These are phyloP conservation scores for Chiua virens DNA, from an alignment of 768 basidiomycete genomes.

Conservation along the genomic window DNA sequence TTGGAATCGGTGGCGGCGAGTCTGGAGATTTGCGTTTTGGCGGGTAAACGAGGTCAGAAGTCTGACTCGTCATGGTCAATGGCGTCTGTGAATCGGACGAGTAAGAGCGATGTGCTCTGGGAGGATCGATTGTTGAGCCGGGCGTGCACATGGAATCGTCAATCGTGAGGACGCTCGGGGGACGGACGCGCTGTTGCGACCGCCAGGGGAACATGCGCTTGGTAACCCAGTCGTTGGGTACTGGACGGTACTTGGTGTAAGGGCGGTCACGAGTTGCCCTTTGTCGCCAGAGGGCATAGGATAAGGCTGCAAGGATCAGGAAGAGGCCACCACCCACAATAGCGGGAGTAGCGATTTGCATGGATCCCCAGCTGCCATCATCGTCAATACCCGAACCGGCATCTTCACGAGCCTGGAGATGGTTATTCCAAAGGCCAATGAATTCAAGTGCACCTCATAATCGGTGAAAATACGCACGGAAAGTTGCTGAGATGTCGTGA, in stretches of 20 bases:
- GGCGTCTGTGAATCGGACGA: constrained; percentile 32
- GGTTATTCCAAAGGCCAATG: background rate
- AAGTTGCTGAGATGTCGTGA: constrained; percentile 17
- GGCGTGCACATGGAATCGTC: constrained; percentile 22
- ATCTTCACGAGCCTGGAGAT: constrained; percentile 17
- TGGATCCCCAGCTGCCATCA: constrained; percentile 18
- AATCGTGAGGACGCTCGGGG: constrained; percentile 15
- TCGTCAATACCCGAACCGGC: background rate
- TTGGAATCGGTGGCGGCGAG: constrained; percentile 4
- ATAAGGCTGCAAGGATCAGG: constrained; percentile 16
- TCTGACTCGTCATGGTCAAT: constrained; percentile 15
- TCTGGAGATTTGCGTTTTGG: background rate
- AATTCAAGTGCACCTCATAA: background rate
- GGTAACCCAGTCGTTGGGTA: constrained; percentile 12
- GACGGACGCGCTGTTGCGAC: constrained; percentile 14
- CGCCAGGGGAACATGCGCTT: constrained; percentile 18
- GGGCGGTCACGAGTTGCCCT: constrained; percentile 3
- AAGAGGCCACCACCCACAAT: constrained; percentile 34
- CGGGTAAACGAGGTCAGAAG: constrained; percentile 11
- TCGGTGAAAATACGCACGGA: constrained; percentile 14
- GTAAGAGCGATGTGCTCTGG: constrained; percentile 15
- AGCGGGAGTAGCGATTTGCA: constrained; percentile 36
- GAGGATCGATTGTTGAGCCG: background rate
- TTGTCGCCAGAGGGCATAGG: constrained; percentile 29
- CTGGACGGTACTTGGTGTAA: constrained; percentile 11